A percentile compares a stretch with the other conserved stretches of the same genome.
phyloP scores from a whole-genome alignment of 805 yeast species.

The Monosporozyma unispora region DNA sequence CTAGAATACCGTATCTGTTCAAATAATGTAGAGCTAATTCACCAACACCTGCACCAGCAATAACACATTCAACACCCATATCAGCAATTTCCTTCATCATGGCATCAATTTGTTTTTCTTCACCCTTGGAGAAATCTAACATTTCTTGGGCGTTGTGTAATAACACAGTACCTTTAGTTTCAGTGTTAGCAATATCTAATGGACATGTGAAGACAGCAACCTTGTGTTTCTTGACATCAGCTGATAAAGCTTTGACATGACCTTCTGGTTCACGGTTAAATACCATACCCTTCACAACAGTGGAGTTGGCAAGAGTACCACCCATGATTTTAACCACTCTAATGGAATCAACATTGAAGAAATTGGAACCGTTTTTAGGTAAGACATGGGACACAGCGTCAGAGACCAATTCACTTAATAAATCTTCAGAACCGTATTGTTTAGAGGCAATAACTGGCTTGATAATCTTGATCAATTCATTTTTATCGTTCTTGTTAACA shows the following conservation, averaged over 20 bases:
- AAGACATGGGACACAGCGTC: conserved; percentile 76
- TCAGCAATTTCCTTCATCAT: conserved; percentile 74
- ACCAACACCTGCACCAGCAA: conserved; percentile 93
- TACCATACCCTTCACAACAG: conserved; percentile 93
- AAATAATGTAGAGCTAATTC: conserved; percentile 89
- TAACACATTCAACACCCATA: conserved; percentile 76
- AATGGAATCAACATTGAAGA: conserved; percentile 84
- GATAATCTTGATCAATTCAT: conserved; percentile 60
- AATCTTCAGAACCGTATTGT: conserved; percentile 81
- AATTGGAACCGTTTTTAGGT: conserved; percentile 36
- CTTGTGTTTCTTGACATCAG: conserved; percentile 45
- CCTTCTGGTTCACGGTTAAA: conserved; percentile 98
- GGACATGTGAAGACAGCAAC: conserved; percentile 94
- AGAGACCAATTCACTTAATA: conserved; percentile 65
- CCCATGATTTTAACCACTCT: conserved; percentile 98
- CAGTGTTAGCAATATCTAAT: conserved; percentile 91
- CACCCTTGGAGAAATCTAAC: conserved; percentile 93
- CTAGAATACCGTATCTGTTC: conserved; percentile 76
- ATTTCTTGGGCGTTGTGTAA: conserved; percentile 94
- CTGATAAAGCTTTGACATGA: conserved; percentile 55
- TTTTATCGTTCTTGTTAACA: conserved; percentile 40
- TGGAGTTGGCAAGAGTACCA: conserved; percentile 58
- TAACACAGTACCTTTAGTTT: conserved; percentile 94
- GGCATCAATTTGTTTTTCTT: conserved; percentile 85
- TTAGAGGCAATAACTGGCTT: conserved; percentile 87